Evolutionary conservation across 768 basidiomycete species (phyloP).

Genomic region (Leccinum variicolor): DNA sequence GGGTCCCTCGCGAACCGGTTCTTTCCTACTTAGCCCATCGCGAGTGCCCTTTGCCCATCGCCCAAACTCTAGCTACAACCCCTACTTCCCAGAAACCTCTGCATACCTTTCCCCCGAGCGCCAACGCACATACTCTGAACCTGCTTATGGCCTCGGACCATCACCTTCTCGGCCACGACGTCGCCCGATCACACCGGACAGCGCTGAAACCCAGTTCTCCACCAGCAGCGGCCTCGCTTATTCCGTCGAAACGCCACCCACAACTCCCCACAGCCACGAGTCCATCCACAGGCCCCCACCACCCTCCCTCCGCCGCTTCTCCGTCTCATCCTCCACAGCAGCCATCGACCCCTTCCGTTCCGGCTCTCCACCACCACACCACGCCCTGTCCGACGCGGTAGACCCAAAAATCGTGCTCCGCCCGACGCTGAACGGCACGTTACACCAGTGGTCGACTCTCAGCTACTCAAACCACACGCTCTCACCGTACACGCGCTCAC

Average conservation of each 20-base stretch:
- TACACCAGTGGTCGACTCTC: constrained; percentile 85
- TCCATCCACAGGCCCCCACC: constrained; percentile 14
- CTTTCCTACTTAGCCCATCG: constrained; percentile 5
- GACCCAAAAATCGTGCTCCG: constrained; percentile 61
- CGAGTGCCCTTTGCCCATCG: constrained; percentile 13
- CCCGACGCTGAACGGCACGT: constrained; percentile 65
- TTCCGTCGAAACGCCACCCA: constrained; percentile 47
- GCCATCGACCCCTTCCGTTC: constrained; percentile 33
- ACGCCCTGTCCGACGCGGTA: constrained; percentile 31
- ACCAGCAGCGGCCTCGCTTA: constrained; percentile 43
- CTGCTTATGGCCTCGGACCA: constrained; percentile 18
- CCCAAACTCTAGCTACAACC: constrained; percentile 24
- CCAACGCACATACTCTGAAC: constrained; percentile 16
- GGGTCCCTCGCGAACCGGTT: constrained; percentile 30
- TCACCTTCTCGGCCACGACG: constrained; percentile 24
- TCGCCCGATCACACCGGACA: constrained; percentile 47
- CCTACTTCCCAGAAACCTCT: constrained; percentile 8
- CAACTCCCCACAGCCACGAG: constrained; percentile 24
- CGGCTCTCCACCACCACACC: constrained; percentile 33
- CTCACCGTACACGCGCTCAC: constrained; percentile 86
- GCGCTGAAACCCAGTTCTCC: constrained; percentile 47
- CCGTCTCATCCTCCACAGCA: constrained; percentile 28
- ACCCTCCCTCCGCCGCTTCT: constrained; percentile 30
- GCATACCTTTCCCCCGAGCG: background rate
- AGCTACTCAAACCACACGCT: constrained; percentile 90